Percentiles rank a stretch among this genome's conserved stretches.
Evolutionary conservation across 129 eudicot species (phyloP).

Genomic region (Artemisia tridentata): DNA sequence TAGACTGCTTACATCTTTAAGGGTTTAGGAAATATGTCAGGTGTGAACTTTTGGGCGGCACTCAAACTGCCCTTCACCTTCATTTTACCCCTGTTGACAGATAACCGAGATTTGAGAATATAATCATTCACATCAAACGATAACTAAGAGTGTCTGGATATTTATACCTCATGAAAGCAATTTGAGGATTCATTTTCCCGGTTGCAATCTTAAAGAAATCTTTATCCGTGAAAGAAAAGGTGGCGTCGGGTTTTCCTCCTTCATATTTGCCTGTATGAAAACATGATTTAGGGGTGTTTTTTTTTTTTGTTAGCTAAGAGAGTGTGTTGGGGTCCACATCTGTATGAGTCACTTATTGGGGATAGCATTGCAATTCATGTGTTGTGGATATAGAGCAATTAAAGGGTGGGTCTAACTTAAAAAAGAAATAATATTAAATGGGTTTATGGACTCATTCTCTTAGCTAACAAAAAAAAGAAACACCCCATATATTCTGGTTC

Average conservation of each 20-base stretch:
- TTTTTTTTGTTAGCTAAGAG: too few species aligned
- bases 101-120: slow-evolving; percentile 10
- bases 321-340: too few species aligned
- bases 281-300: too few species aligned
- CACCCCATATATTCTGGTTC: neutral
- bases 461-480: too few species aligned
- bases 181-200: slow-evolving; percentile 46
- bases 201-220: slow-evolving; percentile 58
- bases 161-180: slow-evolving; percentile 44
- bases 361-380: too few species aligned
- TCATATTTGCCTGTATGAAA: slow-evolving; percentile 54
- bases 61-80: slow-evolving; percentile 75
- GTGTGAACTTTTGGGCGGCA: slow-evolving; percentile 81
- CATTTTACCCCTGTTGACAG: slow-evolving; percentile 56
- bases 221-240: slow-evolving; percentile 83
- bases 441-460: too few species aligned
- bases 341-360: too few species aligned
- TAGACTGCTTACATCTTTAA: slow-evolving; percentile 41
- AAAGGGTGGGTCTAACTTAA: too few species aligned
- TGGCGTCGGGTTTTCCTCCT: slow-evolving; percentile 93
- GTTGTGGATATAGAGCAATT: too few species aligned
- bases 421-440: too few species aligned
- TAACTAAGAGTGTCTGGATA: neutral
- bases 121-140: neutral
- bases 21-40: slow-evolving; percentile 84